These are phyloP conservation scores for Pleurotus ostreatus DNA, from an alignment of 768 basidiomycete genomes.

Conservation along the genomic window DNA sequence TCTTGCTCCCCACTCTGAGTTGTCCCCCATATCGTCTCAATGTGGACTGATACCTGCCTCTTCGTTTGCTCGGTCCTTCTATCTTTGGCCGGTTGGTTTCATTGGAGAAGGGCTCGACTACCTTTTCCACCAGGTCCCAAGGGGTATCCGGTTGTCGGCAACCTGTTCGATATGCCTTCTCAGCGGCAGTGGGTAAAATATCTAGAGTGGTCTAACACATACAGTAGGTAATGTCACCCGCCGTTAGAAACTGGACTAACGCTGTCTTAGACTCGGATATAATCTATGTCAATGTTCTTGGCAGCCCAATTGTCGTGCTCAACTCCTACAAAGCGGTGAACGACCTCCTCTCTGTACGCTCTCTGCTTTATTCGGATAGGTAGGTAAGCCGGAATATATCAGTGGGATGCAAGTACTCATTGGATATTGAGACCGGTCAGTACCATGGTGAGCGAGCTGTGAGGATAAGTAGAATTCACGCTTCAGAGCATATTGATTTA, in stretches of 20 bases:
- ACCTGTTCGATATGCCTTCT: constrained; percentile 15
- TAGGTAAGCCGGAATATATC: not conserved
- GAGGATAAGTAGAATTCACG: too few relatives aligned
- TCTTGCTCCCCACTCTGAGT: too few relatives aligned
- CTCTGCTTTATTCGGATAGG: constrained; percentile 8
- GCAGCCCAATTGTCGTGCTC: constrained; percentile 5
- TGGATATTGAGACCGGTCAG: too few relatives aligned
- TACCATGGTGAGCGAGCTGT: too few relatives aligned
- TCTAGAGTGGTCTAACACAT: not conserved
- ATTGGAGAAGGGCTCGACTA: too few relatives aligned
- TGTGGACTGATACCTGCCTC: too few relatives aligned
- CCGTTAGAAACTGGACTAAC: not conserved
- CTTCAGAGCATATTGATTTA: too few relatives aligned
- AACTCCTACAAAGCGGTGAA: constrained; percentile 9
- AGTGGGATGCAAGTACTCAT: not conserved
- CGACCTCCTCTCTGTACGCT: constrained; percentile 10
- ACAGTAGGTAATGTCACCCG: constrained; percentile 11
- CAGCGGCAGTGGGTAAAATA: constrained; percentile 18
- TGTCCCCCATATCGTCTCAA: too few relatives aligned
- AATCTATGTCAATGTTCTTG: constrained; percentile 2
- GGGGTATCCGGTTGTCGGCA: constrained; percentile 18
- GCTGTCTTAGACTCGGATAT: constrained; percentile 6
- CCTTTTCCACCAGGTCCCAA: too few relatives aligned
- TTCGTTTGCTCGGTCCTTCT: too few relatives aligned
- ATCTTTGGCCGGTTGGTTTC: too few relatives aligned